These are phyloP conservation scores for Pythium angustatum DNA, from an alignment of 352 stramenopile species.

Conservation along the genomic window DNA sequence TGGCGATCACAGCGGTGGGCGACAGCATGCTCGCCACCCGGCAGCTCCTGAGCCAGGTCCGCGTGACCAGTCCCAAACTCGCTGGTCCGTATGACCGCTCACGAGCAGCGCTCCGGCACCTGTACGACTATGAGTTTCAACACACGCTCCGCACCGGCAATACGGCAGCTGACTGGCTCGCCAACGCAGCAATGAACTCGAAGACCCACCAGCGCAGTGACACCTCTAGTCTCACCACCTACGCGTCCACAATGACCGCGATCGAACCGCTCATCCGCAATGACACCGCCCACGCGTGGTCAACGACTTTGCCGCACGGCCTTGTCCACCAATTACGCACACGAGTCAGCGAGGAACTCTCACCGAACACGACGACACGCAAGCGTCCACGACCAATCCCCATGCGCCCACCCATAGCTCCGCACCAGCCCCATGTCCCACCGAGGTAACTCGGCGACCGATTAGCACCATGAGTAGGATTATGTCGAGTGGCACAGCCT, in stretches of 20 bases:
- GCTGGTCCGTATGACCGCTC: neutral
- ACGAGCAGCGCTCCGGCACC: neutral
- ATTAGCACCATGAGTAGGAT: constrained; percentile 1
- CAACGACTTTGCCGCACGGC: too few species aligned
- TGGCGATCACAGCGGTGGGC: neutral
- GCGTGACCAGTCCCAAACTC: neutral
- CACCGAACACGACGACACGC: neutral
- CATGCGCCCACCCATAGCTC: neutral
- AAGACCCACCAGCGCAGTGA: neutral
- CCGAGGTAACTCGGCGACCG: neutral
- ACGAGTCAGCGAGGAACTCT: neutral
- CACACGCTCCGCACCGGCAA: constrained; percentile 10
- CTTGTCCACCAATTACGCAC: neutral
- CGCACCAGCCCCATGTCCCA: neutral
- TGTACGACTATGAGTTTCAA: constrained; percentile 6
- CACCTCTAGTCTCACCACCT: neutral
- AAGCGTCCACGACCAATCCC: neutral
- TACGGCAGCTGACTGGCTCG: constrained; percentile 6
- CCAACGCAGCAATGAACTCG: constrained; percentile 15
- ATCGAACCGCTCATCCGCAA: neutral
- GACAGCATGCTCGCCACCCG: constrained; percentile 6
- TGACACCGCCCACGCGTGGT: neutral
- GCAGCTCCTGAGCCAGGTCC: neutral
- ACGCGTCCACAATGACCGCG: neutral
- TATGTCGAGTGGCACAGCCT: neutral